A percentile compares a stretch with the other conserved stretches of the same genome.
Conservation (phyloP, 2,329 filamentous ascomycete genomes). For the Akanthomyces uredinophilus region DNA sequence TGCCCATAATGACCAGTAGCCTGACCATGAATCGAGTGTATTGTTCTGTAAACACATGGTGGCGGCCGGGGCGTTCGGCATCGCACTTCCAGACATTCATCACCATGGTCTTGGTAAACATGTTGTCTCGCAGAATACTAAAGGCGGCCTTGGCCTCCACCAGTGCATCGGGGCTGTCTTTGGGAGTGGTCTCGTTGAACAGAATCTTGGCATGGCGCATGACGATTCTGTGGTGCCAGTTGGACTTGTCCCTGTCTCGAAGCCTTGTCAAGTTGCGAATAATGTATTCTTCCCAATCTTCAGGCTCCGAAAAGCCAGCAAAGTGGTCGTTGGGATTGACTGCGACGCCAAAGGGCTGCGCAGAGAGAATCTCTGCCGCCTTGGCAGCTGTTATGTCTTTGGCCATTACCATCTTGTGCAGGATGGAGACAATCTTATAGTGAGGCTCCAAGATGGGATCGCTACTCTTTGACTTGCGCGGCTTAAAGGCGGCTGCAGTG, state of each 20-base stretch:
- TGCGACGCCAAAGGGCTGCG: conserved; percentile 47
- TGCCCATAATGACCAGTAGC: conserved; percentile 67
- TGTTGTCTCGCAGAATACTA: conserved; percentile 63
- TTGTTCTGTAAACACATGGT: conserved; percentile 86
- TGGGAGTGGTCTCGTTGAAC: conserved; percentile 35
- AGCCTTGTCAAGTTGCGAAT: conserved; percentile 47
- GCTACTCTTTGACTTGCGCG: conserved; percentile 52
- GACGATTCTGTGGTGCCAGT: conserved; percentile 92
- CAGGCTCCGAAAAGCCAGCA: conserved; percentile 37
- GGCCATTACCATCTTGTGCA: conserved; percentile 71
- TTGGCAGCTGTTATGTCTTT: conserved; percentile 43
- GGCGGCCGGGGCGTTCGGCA: conserved; percentile 73
- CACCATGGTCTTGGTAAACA: conserved; percentile 91
- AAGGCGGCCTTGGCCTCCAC: conserved; percentile 75
- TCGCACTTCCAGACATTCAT: conserved; percentile 96
- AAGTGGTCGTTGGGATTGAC: conserved; percentile 31
- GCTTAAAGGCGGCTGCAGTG: conserved; percentile 43
- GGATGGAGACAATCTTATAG: conserved; percentile 79
- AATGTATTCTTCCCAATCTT: conserved; percentile 56
- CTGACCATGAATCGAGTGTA: conserved; percentile 80
- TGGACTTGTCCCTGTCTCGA: conserved; percentile 76
- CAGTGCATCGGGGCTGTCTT: conserved; percentile 39
- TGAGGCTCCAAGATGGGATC: conserved; percentile 87
- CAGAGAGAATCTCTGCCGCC: conserved; percentile 48
- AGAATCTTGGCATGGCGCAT: conserved; percentile 61